A percentile compares a stretch with the other conserved stretches of the same genome.
phyloP scores from a whole-genome alignment of 306 rosid species.

The Ormosia semicastrata region DNA sequence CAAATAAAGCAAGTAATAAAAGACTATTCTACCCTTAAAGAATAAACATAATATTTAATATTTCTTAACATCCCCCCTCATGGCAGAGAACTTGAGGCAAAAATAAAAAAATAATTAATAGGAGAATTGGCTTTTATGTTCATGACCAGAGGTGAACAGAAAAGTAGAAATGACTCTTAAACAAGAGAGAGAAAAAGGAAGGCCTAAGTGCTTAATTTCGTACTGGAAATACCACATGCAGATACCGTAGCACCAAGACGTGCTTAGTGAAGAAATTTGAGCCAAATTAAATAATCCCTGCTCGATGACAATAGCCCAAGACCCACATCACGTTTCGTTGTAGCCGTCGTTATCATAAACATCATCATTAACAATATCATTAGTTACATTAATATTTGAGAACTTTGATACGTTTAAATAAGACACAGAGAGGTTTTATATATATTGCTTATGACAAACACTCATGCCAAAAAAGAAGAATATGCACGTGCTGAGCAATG shows the following conservation, averaged over 20 bases:
- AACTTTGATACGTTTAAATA: constrained; percentile 20
- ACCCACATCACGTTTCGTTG: constrained; percentile 18
- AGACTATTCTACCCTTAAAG: no score
- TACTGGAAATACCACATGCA: constrained; percentile 20
- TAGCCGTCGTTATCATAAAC: constrained; percentile 29
- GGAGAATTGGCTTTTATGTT: background rate
- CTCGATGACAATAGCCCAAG: background rate
- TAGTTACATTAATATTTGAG: constrained; percentile 35
- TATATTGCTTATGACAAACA: constrained; percentile 24
- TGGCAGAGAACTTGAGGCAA: no score
- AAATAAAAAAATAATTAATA: background rate
- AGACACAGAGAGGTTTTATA: background rate
- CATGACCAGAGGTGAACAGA: background rate
- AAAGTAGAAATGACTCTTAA: background rate
- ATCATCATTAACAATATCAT: constrained; percentile 55
- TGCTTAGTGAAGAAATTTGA: background rate
- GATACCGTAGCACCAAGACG: background rate
- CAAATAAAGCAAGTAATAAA: no score
- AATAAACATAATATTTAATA: no score
- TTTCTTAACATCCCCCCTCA: no score
- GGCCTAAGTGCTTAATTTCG: background rate
- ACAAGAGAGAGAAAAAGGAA: background rate
- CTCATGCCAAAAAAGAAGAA: constrained; percentile 44
- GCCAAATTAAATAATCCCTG: background rate
- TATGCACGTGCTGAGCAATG: constrained; percentile 80